Conservation (phyloP, 441 rosid species). For the Omphalea diandra region DNA sequence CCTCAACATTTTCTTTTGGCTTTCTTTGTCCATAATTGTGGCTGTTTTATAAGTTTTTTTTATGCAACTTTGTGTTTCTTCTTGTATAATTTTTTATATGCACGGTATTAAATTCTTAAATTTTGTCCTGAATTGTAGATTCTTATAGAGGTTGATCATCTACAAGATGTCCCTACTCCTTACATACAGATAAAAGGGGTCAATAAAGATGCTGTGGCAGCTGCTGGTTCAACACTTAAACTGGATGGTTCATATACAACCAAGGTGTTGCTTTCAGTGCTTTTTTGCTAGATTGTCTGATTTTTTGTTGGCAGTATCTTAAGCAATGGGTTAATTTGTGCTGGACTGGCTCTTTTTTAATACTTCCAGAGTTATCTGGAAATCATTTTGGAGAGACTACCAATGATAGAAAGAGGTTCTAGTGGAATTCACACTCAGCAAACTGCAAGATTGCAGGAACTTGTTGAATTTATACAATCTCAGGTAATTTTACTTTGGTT, state of each 20-base stretch:
- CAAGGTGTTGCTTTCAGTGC: slow-evolving; percentile 55
- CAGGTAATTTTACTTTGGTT: slow-evolving; percentile 55
- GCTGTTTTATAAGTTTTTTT: not conserved
- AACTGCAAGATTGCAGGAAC: slow-evolving; percentile 87
- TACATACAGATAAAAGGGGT: slow-evolving; percentile 97
- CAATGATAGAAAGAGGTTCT: slow-evolving; percentile 65
- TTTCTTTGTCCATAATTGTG: not conserved
- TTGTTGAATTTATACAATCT: slow-evolving; percentile 86
- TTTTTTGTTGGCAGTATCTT: slow-evolving; percentile 1
- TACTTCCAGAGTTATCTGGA: slow-evolving; percentile 78
- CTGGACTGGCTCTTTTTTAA: slow-evolving; percentile 14
- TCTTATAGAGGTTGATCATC: slow-evolving; percentile 92
- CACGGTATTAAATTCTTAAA: slow-evolving; percentile 12
- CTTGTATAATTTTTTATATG: not conserved
- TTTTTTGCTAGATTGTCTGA: not conserved
- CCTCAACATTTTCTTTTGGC: slow-evolving; percentile 10
- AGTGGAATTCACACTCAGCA: slow-evolving; percentile 77
- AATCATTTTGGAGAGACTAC: slow-evolving; percentile 84
- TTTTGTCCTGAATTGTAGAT: slow-evolving; percentile 46
- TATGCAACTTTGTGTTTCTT: slow-evolving; percentile 4
- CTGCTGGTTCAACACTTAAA: slow-evolving; percentile 87
- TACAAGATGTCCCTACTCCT: slow-evolving; percentile 77
- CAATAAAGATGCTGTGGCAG: slow-evolving; percentile 86
- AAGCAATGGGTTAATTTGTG: slow-evolving; percentile 1
- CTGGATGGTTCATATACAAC: slow-evolving; percentile 95